Evolutionary conservation across 1,284 basidiomycete species (phyloP).

Genomic region (Moesziomyces parantarcticus): DNA sequence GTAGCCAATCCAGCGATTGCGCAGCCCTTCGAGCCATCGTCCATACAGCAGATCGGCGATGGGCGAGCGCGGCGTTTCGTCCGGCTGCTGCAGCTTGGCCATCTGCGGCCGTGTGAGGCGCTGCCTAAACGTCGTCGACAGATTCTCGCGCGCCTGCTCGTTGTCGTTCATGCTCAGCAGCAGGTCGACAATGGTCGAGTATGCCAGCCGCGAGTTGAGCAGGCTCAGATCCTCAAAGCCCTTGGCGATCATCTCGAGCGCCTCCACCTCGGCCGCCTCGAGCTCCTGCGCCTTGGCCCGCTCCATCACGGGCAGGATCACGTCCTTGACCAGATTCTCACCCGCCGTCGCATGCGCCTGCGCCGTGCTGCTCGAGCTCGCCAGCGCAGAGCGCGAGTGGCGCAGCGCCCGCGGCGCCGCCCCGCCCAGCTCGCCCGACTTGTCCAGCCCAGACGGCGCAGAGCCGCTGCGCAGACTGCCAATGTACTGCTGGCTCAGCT

Average conservation of each 20-base stretch:
- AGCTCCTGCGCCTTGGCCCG: conserved; percentile 73
- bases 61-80: conserved; percentile 72
- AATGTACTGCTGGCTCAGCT: conserved; percentile 82
- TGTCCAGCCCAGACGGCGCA: conserved; percentile 27
- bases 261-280: conserved; percentile 86
- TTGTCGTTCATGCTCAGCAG: conserved; percentile 83
- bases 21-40: conserved; percentile 89
- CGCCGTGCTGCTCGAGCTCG: conserved; percentile 28
- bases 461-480: conserved; percentile 69
- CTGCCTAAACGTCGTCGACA: conserved; percentile 53
- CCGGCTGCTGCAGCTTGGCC: conserved; percentile 26
- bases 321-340: conserved; percentile 52
- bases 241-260: conserved; percentile 85
- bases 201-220: conserved; percentile 83
- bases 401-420: conserved; percentile 18
- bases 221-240: conserved; percentile 86
- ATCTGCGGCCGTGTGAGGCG: conserved; percentile 29
- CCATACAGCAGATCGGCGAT: conserved; percentile 93
- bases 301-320: conserved; percentile 58
- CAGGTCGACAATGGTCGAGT: conserved; percentile 86
- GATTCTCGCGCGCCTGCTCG: conserved; percentile 40
- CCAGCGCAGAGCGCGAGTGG: conserved; percentile 42
- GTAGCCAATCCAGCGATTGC: conserved; percentile 59
- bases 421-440: conserved; percentile 1
- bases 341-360: conserved; percentile 42